A percentile compares a stretch with the other conserved stretches of the same genome.
These are phyloP conservation scores for Zygoascus bituminiphila DNA, from an alignment of 805 yeast species.

Conservation along the genomic window DNA sequence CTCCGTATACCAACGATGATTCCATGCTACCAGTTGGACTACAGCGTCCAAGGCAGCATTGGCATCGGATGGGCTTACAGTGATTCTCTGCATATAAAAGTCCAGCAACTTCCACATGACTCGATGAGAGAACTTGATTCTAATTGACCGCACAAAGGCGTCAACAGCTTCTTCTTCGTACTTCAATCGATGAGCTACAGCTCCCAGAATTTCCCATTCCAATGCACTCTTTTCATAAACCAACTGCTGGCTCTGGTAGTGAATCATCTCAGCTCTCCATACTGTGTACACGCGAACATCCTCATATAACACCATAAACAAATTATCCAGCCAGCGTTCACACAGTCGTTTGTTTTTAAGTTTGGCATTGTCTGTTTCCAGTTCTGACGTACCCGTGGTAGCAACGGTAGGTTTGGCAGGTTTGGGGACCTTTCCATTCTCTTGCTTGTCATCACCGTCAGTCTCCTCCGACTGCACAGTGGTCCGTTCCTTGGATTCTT, in stretches of 20 bases:
- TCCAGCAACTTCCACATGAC: conserved; percentile 67
- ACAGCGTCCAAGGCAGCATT: conserved; percentile 49
- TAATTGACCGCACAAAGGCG: conserved; percentile 69
- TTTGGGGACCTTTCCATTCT: conserved; percentile 3
- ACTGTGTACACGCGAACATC: conserved; percentile 66
- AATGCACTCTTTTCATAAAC: conserved; percentile 67
- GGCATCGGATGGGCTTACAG: conserved; percentile 12
- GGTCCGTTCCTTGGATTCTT: conserved; percentile 1
- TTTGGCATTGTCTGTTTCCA: conserved; percentile 1
- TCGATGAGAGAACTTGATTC: conserved; percentile 69
- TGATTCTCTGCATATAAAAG: conserved; percentile 41
- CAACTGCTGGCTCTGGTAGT: conserved; percentile 80
- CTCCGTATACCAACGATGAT: conserved; percentile 94
- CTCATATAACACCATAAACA: conserved; percentile 62
- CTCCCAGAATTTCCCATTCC: conserved; percentile 91
- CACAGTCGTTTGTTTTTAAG: conserved; percentile 48
- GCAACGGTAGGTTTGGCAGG: background rate
- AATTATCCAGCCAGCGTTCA: conserved; percentile 71
- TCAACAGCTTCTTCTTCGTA: conserved; percentile 80
- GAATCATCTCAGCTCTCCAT: conserved; percentile 89
- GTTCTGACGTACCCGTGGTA: background rate
- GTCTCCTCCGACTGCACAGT: background rate
- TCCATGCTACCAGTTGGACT: conserved; percentile 89
- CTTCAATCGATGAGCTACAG: conserved; percentile 74
- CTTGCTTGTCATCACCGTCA: conserved; percentile 2